These are phyloP conservation scores for Sphaerosporella brunnea DNA, from an alignment of 495 filamentous ascomycete species.

Conservation along the genomic window DNA sequence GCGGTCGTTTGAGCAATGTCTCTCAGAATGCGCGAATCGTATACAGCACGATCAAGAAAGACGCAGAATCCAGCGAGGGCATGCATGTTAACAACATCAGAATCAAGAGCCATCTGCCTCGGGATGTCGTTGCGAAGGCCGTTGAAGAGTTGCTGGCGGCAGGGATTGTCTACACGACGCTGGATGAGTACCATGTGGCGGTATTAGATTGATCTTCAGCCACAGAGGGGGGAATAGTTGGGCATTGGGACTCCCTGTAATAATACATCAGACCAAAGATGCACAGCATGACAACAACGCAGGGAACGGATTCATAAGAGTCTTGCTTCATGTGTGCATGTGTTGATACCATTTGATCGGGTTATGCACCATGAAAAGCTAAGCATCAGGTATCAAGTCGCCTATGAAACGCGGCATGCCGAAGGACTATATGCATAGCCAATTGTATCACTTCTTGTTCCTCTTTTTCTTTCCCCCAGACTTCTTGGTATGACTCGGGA, in stretches of 20 bases:
- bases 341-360: too few species aligned
- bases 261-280: too few species aligned
- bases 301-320: too few species aligned
- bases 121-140: constrained; percentile 44
- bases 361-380: too few species aligned
- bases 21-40: constrained; percentile 45
- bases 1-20: constrained; percentile 28
- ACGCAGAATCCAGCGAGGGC: constrained; percentile 58
- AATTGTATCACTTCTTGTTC: constrained; percentile 29
- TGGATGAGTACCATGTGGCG: constrained; percentile 47
- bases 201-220: constrained; percentile 19
- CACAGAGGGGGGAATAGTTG: too few species aligned
- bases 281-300: too few species aligned
- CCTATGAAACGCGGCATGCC: too few species aligned
- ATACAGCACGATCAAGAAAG: constrained; percentile 41
- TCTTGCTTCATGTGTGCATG: too few species aligned
- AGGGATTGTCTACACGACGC: constrained; percentile 72
- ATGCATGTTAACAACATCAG: constrained; percentile 61
- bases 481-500: constrained; percentile 33
- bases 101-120: constrained; percentile 38
- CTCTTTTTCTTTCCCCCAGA: constrained; percentile 26
- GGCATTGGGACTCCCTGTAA: too few species aligned
- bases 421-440: too few species aligned
- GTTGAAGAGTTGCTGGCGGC: constrained; percentile 56
- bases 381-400: too few species aligned